These are phyloP conservation scores for Voacanga thouarsii DNA, from an alignment of 257 asterid genomes.

Conservation along the genomic window DNA sequence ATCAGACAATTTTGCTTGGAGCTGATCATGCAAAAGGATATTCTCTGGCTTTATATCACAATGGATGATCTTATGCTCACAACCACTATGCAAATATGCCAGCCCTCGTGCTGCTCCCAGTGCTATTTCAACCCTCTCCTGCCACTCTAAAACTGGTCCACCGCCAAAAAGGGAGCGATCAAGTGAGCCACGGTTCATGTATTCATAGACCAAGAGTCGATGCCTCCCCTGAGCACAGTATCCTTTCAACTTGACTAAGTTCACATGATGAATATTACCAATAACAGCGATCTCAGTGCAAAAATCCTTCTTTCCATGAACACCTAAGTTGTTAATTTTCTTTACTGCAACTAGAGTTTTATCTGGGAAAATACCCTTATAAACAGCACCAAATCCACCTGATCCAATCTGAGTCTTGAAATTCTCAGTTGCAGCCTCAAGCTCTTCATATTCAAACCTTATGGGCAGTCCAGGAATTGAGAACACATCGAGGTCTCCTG, in stretches of 20 bases:
- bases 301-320: slow-evolving; percentile 60
- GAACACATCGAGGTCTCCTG: slow-evolving; percentile 39
- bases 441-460: slow-evolving; percentile 49
- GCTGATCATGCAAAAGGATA: slow-evolving; percentile 56
- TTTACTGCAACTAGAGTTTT: slow-evolving; percentile 64
- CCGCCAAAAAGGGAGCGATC: slow-evolving; percentile 58
- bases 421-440: slow-evolving; percentile 48
- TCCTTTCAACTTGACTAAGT: slow-evolving; percentile 67
- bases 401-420: slow-evolving; percentile 61
- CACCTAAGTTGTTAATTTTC: slow-evolving; percentile 44
- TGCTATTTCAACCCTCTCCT: slow-evolving; percentile 57
- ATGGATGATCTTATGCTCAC: slow-evolving; percentile 68
- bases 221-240: slow-evolving; percentile 56
- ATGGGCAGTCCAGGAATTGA: slow-evolving; percentile 61
- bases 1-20: slow-evolving; percentile 71
- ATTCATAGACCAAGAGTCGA: slow-evolving; percentile 67
- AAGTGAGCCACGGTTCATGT: slow-evolving; percentile 70
- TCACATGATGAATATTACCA: slow-evolving; percentile 69
- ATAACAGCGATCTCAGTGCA: slow-evolving; percentile 65
- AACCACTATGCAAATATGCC: slow-evolving; percentile 66
- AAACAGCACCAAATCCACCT: slow-evolving; percentile 74
- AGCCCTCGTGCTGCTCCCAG: slow-evolving; percentile 74
- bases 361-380: slow-evolving; percentile 53
- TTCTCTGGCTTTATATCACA: slow-evolving; percentile 83
- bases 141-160: slow-evolving; percentile 68